Base-by-base conservation (phyloP, 2,329 filamentous ascomycete genomes). In the Dothistroma pini region DNA sequence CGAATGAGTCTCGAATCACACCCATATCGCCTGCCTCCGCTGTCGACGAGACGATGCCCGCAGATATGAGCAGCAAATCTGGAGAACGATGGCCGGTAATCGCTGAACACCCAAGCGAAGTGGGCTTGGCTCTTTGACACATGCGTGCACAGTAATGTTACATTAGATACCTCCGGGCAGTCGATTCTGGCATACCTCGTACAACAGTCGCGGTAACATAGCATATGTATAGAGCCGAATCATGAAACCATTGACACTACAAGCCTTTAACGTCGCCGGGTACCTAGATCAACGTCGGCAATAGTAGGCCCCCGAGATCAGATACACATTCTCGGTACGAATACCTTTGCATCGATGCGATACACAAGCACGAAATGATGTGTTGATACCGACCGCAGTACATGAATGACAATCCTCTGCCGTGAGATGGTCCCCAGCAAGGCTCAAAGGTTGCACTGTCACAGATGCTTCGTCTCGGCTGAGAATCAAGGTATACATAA, bases 71-170 rank as follows among this genome's bases (percentile, higher is more conserved):
- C 12, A 52, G 8, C 4, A 49, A 48, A 29, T 12, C 31, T 12
- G 35, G 29, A 10, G 57, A 48, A 25, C 44, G 19, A 35, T 59
- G 57, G 61, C 44, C 58, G 11, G 16, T 56, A 41, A 51, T 60
- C 32, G 44, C 57, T 21, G 55, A 61, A 31, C 60, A 60, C 50
- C 54, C 59, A 9, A 61, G 57, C 31, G 57, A 63, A 44, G 65
- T 67, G 7, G 65, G 65, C 12, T 54, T 67, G 58, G 65, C 65
- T 25, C 21, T 67, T 22, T 67, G 52, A 67, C 14, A 5, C 29
- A 32, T 31, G 10, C 22, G 25, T 34, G 19, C 25, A 58, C 49
- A 29, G 52, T 56, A 58, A 49, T 38, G 58, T 52, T 44, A 61
- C 53, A 62, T 59, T 35, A 58, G 54, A 63, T 63, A 62, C 59